Evolutionary conservation across 2,329 filamentous ascomycete species (phyloP).

Genomic region (Fusarium illudens): DNA sequence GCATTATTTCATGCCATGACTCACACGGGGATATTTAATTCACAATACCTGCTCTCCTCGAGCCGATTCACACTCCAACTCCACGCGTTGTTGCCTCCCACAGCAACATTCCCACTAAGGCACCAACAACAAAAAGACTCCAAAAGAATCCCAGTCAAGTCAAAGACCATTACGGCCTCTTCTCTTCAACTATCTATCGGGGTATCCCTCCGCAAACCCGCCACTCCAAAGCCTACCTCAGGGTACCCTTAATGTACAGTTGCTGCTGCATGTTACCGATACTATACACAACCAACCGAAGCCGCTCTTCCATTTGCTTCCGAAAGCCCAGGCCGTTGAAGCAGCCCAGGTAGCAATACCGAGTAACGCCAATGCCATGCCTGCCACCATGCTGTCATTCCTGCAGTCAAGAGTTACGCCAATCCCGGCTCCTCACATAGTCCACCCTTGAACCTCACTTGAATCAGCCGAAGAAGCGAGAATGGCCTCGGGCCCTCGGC

Average conservation of each 20-base stretch:
- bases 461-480: not conserved
- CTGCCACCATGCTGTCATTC: conserved; percentile 43
- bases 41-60: not conserved
- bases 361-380: conserved; percentile 49
- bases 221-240: not conserved
- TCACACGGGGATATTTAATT: not conserved
- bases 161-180: conserved; percentile 6
- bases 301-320: conserved; percentile 31
- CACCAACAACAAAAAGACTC: not conserved
- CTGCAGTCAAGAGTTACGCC: conserved; percentile 34
- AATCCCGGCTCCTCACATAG: conserved; percentile 11
- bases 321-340: conserved; percentile 19
- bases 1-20: not conserved
- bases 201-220: conserved; percentile 9
- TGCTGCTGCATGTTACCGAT: conserved; percentile 33
- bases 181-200: conserved; percentile 24
- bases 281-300: conserved; percentile 38
- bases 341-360: conserved; percentile 28
- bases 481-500: not conserved
- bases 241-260: conserved; percentile 37
- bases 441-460: conserved; percentile 7
- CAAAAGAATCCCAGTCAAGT: not conserved
- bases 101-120: not conserved
- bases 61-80: not conserved
- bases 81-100: not conserved